Evolutionary conservation across 257 asterid species (phyloP).

Genomic region (Jacaranda mimosifolia): DNA sequence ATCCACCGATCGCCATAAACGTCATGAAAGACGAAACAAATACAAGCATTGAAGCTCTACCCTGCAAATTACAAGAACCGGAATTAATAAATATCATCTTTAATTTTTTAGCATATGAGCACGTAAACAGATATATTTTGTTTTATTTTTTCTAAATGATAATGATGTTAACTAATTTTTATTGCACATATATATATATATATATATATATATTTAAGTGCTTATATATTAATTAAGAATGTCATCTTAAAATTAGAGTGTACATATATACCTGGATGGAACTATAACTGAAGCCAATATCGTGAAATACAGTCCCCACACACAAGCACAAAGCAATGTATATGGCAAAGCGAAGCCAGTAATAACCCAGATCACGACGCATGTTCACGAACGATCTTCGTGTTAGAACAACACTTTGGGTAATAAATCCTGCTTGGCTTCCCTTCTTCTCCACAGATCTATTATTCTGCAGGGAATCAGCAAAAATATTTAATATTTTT

Average conservation of each 20-base stretch:
- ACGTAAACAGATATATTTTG: no score
- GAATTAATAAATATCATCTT: background rate
- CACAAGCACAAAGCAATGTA: conserved; percentile 52
- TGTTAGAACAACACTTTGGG: conserved; percentile 52
- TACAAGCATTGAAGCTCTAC: conserved; percentile 57
- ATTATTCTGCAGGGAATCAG: conserved; percentile 35
- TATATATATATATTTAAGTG: no score
- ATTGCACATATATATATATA: no score
- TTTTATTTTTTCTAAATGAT: background rate
- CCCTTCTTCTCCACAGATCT: conserved; percentile 44
- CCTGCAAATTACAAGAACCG: conserved; percentile 37
- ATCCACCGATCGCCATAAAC: conserved; percentile 65
- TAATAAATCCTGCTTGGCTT: conserved; percentile 48
- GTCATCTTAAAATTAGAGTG: background rate
- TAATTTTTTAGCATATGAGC: no score
- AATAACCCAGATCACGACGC: conserved; percentile 61
- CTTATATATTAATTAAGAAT: no score
- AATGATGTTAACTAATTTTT: background rate
- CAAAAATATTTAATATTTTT: background rate
- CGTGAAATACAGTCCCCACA: conserved; percentile 50
- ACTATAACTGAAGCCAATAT: conserved; percentile 46
- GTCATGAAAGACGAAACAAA: conserved; percentile 60
- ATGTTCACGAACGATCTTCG: conserved; percentile 54
- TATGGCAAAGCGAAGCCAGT: conserved; percentile 60
- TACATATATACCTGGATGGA: conserved; percentile 48